Evolutionary conservation across 1,139 yeast species (phyloP).

Genomic region (Scheffersomyces parashehatae): DNA sequence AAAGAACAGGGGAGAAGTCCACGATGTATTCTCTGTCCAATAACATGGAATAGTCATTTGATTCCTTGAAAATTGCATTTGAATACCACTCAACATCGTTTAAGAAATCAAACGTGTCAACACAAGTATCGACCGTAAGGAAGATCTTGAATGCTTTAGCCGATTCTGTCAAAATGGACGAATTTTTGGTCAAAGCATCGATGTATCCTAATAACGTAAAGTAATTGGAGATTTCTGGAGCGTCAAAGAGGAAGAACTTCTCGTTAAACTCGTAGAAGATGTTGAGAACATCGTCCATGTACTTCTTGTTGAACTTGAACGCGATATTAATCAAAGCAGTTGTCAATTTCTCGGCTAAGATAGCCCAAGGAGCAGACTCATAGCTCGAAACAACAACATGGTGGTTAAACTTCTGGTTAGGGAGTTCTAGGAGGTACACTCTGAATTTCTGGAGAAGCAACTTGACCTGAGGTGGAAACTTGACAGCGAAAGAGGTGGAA

Average conservation of each 20-base stretch:
- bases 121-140: conserved; percentile 34
- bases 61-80: conserved; percentile 23
- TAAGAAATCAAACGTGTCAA: conserved; percentile 44
- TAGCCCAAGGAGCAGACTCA: conserved; percentile 39
- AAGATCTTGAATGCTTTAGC: conserved; percentile 34
- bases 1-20: conserved; percentile 45
- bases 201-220: conserved; percentile 49
- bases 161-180: conserved; percentile 32
- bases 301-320: conserved; percentile 26
- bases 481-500: conserved; percentile 45
- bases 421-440: conserved; percentile 59
- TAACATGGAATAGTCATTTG: conserved; percentile 22
- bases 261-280: conserved; percentile 32
- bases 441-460: conserved; percentile 54
- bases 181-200: conserved; percentile 39
- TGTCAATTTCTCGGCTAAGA: conserved; percentile 36
- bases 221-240: conserved; percentile 34
- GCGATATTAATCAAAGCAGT: conserved; percentile 40
- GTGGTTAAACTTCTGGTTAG: conserved; percentile 45
- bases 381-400: conserved; percentile 22
- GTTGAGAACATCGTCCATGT: conserved; percentile 28
- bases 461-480: conserved; percentile 47
- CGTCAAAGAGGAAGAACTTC: conserved; percentile 23
- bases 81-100: conserved; percentile 39
- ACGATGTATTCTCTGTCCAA: conserved; percentile 32